These are phyloP conservation scores for Inga laurina DNA, from an alignment of 306 rosid genomes.

Conservation along the genomic window DNA sequence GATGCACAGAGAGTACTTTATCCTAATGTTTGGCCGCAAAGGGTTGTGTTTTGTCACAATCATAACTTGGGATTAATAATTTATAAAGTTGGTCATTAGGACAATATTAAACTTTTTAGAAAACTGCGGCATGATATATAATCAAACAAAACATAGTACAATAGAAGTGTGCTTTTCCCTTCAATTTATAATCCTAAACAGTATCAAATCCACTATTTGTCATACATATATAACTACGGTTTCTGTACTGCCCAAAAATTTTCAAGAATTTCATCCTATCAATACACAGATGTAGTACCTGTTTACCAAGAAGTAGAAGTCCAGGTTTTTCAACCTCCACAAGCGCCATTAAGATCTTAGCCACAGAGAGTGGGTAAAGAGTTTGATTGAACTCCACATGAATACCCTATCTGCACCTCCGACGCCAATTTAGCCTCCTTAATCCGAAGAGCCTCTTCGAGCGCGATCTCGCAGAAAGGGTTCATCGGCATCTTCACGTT, in stretches of 20 bases:
- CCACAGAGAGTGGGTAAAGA: slow-evolving; percentile 70
- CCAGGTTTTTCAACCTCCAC: slow-evolving; percentile 79
- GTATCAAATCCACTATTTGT: not conserved
- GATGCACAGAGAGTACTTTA: not conserved
- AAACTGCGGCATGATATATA: not conserved
- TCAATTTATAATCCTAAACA: not conserved
- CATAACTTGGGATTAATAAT: not conserved
- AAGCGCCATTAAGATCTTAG: slow-evolving; percentile 74
- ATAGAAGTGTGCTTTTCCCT: not conserved
- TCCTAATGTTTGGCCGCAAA: not conserved
- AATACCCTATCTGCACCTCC: slow-evolving; percentile 89
- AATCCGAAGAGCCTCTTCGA: slow-evolving; percentile 88
- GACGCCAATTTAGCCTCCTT: slow-evolving; percentile 78
- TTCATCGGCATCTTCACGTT: slow-evolving; percentile 99
- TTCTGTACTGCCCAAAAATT: not conserved
- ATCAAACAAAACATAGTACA: not conserved
- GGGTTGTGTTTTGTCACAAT: not conserved
- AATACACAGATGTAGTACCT: slow-evolving; percentile 41
- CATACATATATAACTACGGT: not conserved
- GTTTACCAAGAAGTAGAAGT: slow-evolving; percentile 85
- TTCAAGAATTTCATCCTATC: not conserved
- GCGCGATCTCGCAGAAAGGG: slow-evolving; percentile 94
- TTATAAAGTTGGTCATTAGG: not conserved
- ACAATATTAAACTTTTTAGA: not conserved
- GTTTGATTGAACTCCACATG: slow-evolving; percentile 63